These are phyloP conservation scores for Cryptococcus sp. DNA, from an alignment of 1,284 basidiomycete species.

Conservation along the genomic window DNA sequence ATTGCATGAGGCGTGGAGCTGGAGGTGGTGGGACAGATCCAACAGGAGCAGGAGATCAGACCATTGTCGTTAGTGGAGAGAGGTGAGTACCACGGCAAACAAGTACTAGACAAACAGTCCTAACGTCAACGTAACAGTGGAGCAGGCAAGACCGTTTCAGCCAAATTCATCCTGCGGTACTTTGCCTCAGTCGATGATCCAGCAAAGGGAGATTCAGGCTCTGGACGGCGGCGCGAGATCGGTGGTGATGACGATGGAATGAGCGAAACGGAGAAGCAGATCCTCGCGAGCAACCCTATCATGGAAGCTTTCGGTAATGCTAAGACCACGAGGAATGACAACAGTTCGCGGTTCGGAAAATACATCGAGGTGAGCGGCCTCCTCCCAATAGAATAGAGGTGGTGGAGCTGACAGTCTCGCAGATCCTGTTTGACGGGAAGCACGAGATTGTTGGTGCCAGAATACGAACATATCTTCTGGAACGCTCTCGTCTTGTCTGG, in stretches of 20 bases:
- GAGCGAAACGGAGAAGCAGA: conserved; percentile 95
- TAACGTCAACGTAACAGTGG: conserved; percentile 62
- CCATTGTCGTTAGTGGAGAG: conserved; percentile 98
- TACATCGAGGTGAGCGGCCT: conserved; percentile 82
- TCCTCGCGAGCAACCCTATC: conserved; percentile 97
- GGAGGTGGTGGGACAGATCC: conserved; percentile 69
- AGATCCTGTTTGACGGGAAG: conserved; percentile 93
- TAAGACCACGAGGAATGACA: conserved; percentile 98
- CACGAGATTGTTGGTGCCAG: conserved; percentile 97
- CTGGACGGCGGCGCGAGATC: conserved; percentile 24
- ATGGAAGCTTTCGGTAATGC: conserved; percentile 99
- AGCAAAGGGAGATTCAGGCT: conserved; percentile 56
- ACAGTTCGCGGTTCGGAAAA: conserved; percentile 98
- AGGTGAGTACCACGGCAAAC: conserved; percentile 61
- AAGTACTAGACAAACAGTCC: neutral
- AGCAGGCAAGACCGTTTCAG: conserved; percentile 98
- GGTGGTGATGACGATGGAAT: conserved; percentile 52
- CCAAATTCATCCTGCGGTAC: conserved; percentile 99
- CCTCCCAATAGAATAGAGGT: neutral
- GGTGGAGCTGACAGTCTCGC: neutral
- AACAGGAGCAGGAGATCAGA: conserved; percentile 71
- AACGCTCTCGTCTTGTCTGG: conserved; percentile 95
- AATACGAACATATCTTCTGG: conserved; percentile 95
- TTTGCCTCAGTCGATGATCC: conserved; percentile 95
- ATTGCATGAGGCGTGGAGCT: conserved; percentile 72